Conservation (phyloP, 176 grass and related monocot species). For the Zea mays region Zm-B73-REFERENCE-NAM-5.0 NC_050103.1:16971501-16972000, state of each 20-base stretch:
- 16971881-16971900: no score
- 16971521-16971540: neutral
- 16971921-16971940: no score
- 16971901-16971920: no score
- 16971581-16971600: neutral
- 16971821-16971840: no score
- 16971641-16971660: slow-evolving; percentile 24
- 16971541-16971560: neutral
- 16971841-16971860: no score
- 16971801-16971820: no score
- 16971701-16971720: no score
- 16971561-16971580: neutral
- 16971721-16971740: neutral
- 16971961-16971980: no score
- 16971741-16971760: slow-evolving; percentile 35
- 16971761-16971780: slow-evolving; percentile 16
- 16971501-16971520: neutral
- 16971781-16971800: neutral
- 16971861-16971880: no score
- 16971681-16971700: no score
- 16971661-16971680: slow-evolving; percentile 31
- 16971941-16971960: no score
- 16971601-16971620: neutral
- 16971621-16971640: neutral
- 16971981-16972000: no score